phyloP scores from a whole-genome alignment of 2,329 filamentous ascomycete genomes.

The Cercospora sp. region DNA sequence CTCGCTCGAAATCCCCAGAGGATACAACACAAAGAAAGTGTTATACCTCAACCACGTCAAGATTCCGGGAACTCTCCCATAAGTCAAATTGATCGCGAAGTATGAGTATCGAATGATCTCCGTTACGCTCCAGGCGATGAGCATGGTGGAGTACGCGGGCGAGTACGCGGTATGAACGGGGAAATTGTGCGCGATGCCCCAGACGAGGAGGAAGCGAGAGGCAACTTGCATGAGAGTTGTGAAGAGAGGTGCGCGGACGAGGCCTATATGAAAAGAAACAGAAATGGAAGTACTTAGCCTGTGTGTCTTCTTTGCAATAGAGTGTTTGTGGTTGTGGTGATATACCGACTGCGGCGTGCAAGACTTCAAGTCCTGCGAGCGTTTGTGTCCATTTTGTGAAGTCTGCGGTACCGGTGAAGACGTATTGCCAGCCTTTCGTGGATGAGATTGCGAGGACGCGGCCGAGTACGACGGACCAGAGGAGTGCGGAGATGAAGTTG shows the following conservation, averaged over 20 bases:
- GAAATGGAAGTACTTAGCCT: slow-evolving; percentile 20
- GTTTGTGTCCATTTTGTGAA: slow-evolving; percentile 82
- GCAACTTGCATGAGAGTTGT: slow-evolving; percentile 91
- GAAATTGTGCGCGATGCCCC: slow-evolving; percentile 77
- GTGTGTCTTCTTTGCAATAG: not conserved
- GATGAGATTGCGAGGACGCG: slow-evolving; percentile 61
- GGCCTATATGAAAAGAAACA: slow-evolving; percentile 52
- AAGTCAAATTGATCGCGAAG: slow-evolving; percentile 73
- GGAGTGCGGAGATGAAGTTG: slow-evolving; percentile 73
- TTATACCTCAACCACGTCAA: slow-evolving; percentile 85
- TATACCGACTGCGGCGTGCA: slow-evolving; percentile 76
- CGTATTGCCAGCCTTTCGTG: slow-evolving; percentile 51
- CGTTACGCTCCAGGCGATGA: slow-evolving; percentile 84
- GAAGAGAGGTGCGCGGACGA: slow-evolving; percentile 80
- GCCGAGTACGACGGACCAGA: slow-evolving; percentile 77
- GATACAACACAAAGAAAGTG: slow-evolving; percentile 90
- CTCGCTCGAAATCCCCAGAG: slow-evolving; percentile 86
- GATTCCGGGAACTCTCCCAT: slow-evolving; percentile 57
- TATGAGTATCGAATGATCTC: slow-evolving; percentile 93
- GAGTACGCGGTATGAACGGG: slow-evolving; percentile 61
- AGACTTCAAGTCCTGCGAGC: slow-evolving; percentile 75
- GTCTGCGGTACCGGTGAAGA: slow-evolving; percentile 63
- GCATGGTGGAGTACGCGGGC: slow-evolving; percentile 71
- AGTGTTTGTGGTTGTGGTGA: not conserved
- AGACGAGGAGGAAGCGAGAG: slow-evolving; percentile 83